Conservation (phyloP, 1,284 basidiomycete genomes). For the Ceratobasidium sp. region DNA sequence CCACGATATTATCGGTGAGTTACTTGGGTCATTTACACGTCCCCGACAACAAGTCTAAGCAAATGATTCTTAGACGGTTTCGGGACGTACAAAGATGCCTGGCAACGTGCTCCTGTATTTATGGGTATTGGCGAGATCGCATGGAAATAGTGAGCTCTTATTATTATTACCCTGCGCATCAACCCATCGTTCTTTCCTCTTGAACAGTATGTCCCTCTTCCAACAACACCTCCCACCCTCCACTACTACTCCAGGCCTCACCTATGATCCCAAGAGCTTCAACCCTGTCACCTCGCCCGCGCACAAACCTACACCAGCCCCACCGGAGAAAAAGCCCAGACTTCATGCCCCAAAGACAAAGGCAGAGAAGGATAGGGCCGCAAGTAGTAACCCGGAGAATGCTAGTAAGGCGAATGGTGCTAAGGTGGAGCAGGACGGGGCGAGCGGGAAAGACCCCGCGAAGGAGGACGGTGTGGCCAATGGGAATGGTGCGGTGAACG, state of each 20-base stretch:
- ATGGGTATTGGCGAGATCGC: constrained; percentile 53
- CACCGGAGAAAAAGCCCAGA: not conserved
- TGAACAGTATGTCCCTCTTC: constrained; percentile 53
- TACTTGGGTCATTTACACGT: not conserved
- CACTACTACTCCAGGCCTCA: constrained; percentile 31
- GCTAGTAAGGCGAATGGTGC: constrained; percentile 11
- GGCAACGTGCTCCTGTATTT: constrained; percentile 56
- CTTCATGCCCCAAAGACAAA: not conserved
- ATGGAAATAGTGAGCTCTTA: constrained; percentile 55
- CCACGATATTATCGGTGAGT: constrained; percentile 41
- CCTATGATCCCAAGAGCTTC: constrained; percentile 33
- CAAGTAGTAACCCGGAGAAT: not conserved
- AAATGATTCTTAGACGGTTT: constrained; percentile 56
- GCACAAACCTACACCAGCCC: not conserved
- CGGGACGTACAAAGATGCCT: constrained; percentile 57
- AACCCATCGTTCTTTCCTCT: not conserved
- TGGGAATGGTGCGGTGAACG: not conserved
- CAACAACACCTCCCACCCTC: constrained; percentile 55
- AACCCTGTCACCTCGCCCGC: constrained; percentile 2
- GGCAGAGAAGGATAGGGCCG: not conserved
- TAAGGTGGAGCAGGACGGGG: not conserved
- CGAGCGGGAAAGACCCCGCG: constrained; percentile 10
- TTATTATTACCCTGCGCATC: not conserved
- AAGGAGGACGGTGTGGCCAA: not conserved
- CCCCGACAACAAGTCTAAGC: not conserved